Conservation (phyloP, 129 eudicot species). For the Logfia minima region DNA sequence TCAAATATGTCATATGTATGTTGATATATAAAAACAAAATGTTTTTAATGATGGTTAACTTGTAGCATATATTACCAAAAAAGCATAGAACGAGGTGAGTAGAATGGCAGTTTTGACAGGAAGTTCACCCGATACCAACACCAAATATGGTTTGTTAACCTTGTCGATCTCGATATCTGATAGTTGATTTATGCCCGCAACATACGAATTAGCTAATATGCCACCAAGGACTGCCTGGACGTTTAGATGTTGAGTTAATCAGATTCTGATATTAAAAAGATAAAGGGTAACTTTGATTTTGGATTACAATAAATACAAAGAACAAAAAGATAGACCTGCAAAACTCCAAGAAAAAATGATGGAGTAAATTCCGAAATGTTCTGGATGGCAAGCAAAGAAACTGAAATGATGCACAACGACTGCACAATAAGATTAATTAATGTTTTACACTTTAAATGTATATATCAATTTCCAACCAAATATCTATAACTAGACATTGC, state of each 20-base stretch:
- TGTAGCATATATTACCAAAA: slow-evolving; percentile 14
- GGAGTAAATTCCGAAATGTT: slow-evolving; percentile 32
- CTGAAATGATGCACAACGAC: slow-evolving; percentile 36
- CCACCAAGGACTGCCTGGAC: slow-evolving; percentile 37
- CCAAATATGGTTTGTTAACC: slow-evolving; percentile 43
- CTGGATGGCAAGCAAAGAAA: slow-evolving; percentile 34
- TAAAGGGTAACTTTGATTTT: not conserved
- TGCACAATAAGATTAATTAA: not conserved
- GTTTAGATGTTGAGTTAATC: not conserved
- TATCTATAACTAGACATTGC: not conserved
- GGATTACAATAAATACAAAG: not conserved
- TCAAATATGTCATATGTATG: no score
- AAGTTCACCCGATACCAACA: slow-evolving; percentile 39
- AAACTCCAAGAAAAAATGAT: slow-evolving; percentile 33
- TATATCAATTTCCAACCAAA: not conserved
- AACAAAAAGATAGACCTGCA: slow-evolving; percentile 23
- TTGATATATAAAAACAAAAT: no score
- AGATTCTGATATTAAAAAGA: not conserved
- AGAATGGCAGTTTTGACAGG: slow-evolving; percentile 26
- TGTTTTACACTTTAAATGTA: not conserved
- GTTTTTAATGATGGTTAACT: not conserved
- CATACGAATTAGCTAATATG: slow-evolving; percentile 35
- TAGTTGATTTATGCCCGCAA: slow-evolving; percentile 38
- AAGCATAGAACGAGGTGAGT: slow-evolving; percentile 36
- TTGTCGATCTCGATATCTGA: slow-evolving; percentile 38